phyloP scores from a whole-genome alignment of 202 grass and related monocot genomes.

The Brachypodium distachyon region DNA sequence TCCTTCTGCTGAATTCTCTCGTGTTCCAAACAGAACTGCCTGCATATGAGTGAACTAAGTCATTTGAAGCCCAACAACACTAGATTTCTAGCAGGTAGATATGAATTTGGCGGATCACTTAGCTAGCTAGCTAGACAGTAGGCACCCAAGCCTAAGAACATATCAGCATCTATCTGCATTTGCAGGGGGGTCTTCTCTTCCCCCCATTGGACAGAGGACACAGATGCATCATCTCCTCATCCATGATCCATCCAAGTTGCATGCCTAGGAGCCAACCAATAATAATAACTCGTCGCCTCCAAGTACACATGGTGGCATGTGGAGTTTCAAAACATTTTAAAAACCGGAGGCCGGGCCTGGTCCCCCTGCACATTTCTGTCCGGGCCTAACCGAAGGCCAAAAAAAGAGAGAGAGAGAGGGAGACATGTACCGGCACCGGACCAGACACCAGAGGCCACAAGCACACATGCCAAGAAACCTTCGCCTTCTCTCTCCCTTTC shows the following conservation, averaged over 20 bases:
- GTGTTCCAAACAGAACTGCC: not conserved
- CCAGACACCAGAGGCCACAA: not conserved
- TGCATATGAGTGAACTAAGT: not conserved
- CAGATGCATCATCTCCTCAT: not conserved
- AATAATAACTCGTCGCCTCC: constrained; percentile 29
- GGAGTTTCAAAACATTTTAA: constrained; percentile 39
- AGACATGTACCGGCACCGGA: constrained; percentile 7
- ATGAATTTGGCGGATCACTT: not conserved
- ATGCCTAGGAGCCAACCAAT: constrained; percentile 21
- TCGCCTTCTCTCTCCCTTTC: not conserved
- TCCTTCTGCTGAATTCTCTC: not conserved
- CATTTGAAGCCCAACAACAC: not conserved
- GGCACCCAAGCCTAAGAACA: not conserved
- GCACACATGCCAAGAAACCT: constrained; percentile 2
- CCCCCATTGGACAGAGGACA: not conserved
- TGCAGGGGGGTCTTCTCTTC: not conserved
- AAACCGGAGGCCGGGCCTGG: not conserved
- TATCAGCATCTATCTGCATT: not conserved
- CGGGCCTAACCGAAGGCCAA: not conserved
- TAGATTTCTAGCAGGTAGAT: not conserved
- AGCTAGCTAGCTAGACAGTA: not conserved
- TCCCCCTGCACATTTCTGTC: not conserved
- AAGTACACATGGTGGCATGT: constrained; percentile 47
- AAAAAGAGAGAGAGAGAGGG: not conserved
- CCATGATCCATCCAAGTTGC: constrained; percentile 23